A percentile compares a stretch with the other conserved stretches of the same genome.
Evolutionary conservation across 192 early-diverging fungal species (phyloP).

Genomic region (Coemansia sp.): DNA sequence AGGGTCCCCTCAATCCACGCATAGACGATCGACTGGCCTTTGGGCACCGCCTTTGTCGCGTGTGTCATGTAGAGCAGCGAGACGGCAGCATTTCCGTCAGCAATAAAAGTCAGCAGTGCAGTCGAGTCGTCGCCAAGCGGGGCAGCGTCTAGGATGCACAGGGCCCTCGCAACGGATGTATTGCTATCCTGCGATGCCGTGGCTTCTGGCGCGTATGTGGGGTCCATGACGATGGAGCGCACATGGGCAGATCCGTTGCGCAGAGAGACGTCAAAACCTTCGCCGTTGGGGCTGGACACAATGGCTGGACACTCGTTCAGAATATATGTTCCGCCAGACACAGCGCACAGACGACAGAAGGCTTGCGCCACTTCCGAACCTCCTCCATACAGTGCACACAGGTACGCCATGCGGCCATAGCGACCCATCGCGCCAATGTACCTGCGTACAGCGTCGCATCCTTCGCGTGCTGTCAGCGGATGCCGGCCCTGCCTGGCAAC

Average conservation of each 20-base stretch:
- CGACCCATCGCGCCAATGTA: conserved; percentile 81
- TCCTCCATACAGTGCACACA: conserved; percentile 84
- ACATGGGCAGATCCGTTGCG: conserved; percentile 45
- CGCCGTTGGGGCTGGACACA: conserved; percentile 24
- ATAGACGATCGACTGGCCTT: conserved; percentile 23
- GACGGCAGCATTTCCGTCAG: conserved; percentile 3
- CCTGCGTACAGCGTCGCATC: conserved; percentile 63
- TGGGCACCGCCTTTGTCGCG: conserved; percentile 31
- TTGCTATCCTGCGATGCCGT: neutral
- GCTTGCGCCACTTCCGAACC: conserved; percentile 88
- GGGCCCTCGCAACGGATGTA: conserved; percentile 44
- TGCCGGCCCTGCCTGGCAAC: conserved; percentile 54
- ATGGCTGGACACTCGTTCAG: conserved; percentile 58
- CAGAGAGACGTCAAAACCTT: conserved; percentile 41
- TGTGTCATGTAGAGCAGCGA: conserved; percentile 40
- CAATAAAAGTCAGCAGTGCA: conserved; percentile 18
- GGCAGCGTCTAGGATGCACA: conserved; percentile 50
- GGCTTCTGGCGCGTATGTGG: conserved; percentile 57
- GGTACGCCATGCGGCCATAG: conserved; percentile 79
- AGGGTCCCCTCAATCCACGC: conserved; percentile 23
- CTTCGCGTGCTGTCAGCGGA: conserved; percentile 58
- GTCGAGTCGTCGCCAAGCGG: conserved; percentile 40
- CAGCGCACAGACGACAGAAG: conserved; percentile 87
- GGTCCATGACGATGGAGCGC: conserved; percentile 54
- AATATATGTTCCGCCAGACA: conserved; percentile 89